phyloP scores from a whole-genome alignment of 176 grass and related monocot species.

The Zizania latifolia region DNA sequence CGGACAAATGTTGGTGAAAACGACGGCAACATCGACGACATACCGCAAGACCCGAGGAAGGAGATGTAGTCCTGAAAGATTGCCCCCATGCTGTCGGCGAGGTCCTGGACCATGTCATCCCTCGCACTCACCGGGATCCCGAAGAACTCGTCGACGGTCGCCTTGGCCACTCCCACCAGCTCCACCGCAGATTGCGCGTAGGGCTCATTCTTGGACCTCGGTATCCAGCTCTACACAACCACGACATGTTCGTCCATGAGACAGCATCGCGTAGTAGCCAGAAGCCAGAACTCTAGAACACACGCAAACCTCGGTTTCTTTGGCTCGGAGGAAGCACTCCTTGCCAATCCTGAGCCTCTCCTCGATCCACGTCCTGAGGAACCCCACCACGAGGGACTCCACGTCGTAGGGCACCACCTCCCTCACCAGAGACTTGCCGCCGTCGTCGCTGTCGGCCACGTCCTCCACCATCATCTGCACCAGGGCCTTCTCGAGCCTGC shows the following conservation, averaged over 20 bases:
- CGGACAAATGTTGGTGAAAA: not conserved
- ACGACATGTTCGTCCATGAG: not conserved
- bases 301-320: constrained; percentile 66
- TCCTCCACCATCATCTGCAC: constrained; percentile 65
- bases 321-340: constrained; percentile 65
- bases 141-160: constrained; percentile 77
- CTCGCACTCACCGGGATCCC: constrained; percentile 56
- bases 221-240: constrained; percentile 62
- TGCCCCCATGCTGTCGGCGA: constrained; percentile 49
- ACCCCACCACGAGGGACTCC: constrained; percentile 47
- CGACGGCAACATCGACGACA: not conserved
- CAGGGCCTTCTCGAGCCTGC: constrained; percentile 66
- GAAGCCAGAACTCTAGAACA: too few species aligned
- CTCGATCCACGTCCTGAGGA: constrained; percentile 74
- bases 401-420: constrained; percentile 74
- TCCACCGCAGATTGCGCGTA: constrained; percentile 76
- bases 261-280: too few species aligned
- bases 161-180: constrained; percentile 80
- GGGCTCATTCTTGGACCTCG: constrained; percentile 61
- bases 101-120: constrained; percentile 68
- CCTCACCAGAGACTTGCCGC: constrained; percentile 36
- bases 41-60: constrained; percentile 77
- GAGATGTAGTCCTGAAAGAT: constrained; percentile 71
- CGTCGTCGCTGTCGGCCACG: constrained; percentile 52
- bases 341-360: constrained; percentile 60